phyloP scores from a whole-genome alignment of 2,329 filamentous ascomycete species.

The Berkeleyomyces rouxiae region DNA sequence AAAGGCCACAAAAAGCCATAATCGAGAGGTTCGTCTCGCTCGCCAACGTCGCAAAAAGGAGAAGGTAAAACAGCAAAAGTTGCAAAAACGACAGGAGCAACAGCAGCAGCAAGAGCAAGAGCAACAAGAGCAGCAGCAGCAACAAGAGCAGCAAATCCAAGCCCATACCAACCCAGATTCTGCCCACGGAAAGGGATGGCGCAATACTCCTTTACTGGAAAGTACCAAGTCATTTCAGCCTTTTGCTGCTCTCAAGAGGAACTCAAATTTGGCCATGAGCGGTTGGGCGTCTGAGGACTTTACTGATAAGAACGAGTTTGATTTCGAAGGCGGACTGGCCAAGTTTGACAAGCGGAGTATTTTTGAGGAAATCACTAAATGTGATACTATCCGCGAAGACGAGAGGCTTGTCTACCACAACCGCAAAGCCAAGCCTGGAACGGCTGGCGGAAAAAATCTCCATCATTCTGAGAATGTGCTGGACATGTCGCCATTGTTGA shows the following conservation, averaged over 20 bases:
- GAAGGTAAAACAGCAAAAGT: background rate
- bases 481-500: slow-evolving; percentile 32
- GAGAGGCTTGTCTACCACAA: slow-evolving; percentile 87
- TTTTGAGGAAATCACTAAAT: slow-evolving; percentile 80
- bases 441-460: slow-evolving; percentile 70
- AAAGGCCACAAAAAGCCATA: background rate
- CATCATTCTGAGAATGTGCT: slow-evolving; percentile 88
- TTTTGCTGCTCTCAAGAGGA: slow-evolving; percentile 42
- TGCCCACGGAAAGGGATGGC: slow-evolving; percentile 36
- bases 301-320: slow-evolving; percentile 89
- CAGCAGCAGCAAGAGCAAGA: background rate
- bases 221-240: slow-evolving; percentile 43
- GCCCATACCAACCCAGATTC: background rate
- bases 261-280: background rate
- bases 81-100: background rate
- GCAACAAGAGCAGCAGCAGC: background rate
- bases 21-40: slow-evolving; percentile 5
- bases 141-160: background rate
- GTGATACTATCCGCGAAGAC: slow-evolving; percentile 77
- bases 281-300: slow-evolving; percentile 95
- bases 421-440: slow-evolving; percentile 49
- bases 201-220: slow-evolving; percentile 42
- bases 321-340: slow-evolving; percentile 75
- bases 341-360: slow-evolving; percentile 90
- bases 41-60: slow-evolving; percentile 7